A percentile compares a stretch with the other conserved stretches of the same genome.
These are phyloP conservation scores for Waltiozyma sp. DNA, from an alignment of 1,139 yeast genomes.

Conservation along the genomic window DNA sequence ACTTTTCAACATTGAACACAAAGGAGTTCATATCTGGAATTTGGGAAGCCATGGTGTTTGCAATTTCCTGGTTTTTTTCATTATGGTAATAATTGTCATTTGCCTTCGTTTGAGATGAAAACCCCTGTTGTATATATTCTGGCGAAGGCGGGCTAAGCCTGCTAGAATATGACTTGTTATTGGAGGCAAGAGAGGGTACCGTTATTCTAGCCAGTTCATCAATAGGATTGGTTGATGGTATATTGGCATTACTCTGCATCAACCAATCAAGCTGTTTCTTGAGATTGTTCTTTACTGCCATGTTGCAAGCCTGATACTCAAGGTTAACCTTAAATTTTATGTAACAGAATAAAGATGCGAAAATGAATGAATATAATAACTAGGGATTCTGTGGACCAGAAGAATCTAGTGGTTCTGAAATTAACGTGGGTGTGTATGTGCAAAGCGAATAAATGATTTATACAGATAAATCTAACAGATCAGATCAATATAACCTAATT, in stretches of 20 bases:
- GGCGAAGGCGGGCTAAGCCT: neutral
- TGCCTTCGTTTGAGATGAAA: neutral
- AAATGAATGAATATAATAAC: too few species aligned
- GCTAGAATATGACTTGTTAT: neutral
- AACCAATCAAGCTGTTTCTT: constrained; percentile 16
- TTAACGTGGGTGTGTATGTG: too few species aligned
- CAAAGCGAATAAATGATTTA: too few species aligned
- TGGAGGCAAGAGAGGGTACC: constrained; percentile 1
- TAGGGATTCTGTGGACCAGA: too few species aligned
- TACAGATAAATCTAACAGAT: too few species aligned
- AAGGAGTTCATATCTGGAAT: constrained; percentile 8
- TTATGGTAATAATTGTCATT: neutral
- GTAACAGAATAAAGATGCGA: neutral
- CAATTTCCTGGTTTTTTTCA: neutral
- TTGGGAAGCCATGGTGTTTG: neutral
- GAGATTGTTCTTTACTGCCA: constrained; percentile 14
- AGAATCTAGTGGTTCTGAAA: too few species aligned
- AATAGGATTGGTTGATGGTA: constrained; percentile 5
- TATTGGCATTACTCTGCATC: constrained; percentile 11
- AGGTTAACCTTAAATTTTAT: too few species aligned
- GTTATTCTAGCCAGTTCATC: constrained; percentile 5
- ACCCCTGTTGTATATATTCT: neutral
- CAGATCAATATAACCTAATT: neutral
- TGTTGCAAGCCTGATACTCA: neutral
- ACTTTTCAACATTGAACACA: constrained; percentile 10